phyloP scores from a whole-genome alignment of 345 rosid genomes.

The Lumnitzera littorea region DNA sequence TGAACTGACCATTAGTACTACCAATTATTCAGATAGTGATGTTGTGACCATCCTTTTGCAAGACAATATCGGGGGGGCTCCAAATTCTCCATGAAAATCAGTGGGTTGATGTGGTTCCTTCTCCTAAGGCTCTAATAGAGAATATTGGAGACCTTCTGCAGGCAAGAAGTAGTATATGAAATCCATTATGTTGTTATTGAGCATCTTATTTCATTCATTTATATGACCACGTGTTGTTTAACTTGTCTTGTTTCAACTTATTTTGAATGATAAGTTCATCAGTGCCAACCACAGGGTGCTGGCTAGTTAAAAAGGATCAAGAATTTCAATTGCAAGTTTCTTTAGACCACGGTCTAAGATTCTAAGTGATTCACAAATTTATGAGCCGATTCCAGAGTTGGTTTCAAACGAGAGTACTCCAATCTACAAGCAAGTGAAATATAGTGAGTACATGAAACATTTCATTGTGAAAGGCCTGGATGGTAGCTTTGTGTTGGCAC shows the following conservation, averaged over 20 bases:
- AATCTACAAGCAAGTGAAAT: constrained; percentile 13
- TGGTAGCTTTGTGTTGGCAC: constrained; percentile 19
- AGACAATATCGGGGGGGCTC: constrained; percentile 38
- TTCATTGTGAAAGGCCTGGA: constrained; percentile 16
- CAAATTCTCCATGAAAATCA: constrained; percentile 39
- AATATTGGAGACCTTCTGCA: constrained; percentile 47
- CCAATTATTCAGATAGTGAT: constrained; percentile 39
- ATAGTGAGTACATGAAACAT: constrained; percentile 6
- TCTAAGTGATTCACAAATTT: background rate
- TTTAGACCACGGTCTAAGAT: constrained; percentile 7
- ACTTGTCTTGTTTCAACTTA: constrained; percentile 21
- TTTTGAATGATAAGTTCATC: constrained; percentile 31
- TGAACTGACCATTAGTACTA: constrained; percentile 26
- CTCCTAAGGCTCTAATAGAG: constrained; percentile 31
- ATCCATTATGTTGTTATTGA: background rate
- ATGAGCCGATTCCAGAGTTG: constrained; percentile 26
- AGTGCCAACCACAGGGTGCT: constrained; percentile 39
- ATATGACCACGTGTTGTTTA: background rate
- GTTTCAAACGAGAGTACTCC: constrained; percentile 25
- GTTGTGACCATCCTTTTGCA: constrained; percentile 42
- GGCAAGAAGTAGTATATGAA: constrained; percentile 13
- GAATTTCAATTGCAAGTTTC: constrained; percentile 25
- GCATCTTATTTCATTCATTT: background rate
- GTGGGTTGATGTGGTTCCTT: constrained; percentile 42
- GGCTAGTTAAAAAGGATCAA: constrained; percentile 31